Evolutionary conservation across 2,329 filamentous ascomycete genomes (phyloP).

Genomic region (Paraphoma sp.): DNA sequence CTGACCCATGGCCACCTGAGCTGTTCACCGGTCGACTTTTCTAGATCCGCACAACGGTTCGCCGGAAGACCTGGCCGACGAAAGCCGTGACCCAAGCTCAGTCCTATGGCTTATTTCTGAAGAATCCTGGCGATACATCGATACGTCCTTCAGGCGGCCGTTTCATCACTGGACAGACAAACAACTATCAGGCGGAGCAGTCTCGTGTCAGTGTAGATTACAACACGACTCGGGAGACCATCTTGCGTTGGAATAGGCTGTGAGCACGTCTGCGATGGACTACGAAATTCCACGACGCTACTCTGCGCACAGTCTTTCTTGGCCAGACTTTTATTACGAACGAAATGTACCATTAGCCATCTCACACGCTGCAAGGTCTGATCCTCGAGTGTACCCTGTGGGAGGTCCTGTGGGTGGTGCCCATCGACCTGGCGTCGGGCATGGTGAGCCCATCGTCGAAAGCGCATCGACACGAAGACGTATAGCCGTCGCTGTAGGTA

Average conservation of each 20-base stretch:
- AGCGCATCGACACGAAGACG: constrained; percentile 54
- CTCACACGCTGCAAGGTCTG: constrained; percentile 26
- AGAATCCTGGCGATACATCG: too few relatives aligned
- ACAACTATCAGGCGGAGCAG: not conserved
- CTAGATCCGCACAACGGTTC: not conserved
- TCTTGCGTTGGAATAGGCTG: constrained; percentile 1
- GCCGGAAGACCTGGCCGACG: not conserved
- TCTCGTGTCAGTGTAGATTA: not conserved
- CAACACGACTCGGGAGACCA: not conserved
- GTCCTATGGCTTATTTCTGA: not conserved
- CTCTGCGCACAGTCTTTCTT: constrained; percentile 16
- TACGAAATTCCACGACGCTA: constrained; percentile 23
- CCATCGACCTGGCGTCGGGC: constrained; percentile 11
- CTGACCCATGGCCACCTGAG: constrained; percentile 11
- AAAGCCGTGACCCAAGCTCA: not conserved
- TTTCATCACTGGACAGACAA: not conserved
- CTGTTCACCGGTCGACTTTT: constrained; percentile 1
- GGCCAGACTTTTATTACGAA: constrained; percentile 29
- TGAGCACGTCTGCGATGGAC: constrained; percentile 17
- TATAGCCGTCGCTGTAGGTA: constrained; percentile 54
- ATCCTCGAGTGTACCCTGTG: constrained; percentile 33
- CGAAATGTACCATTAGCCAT: constrained; percentile 27
- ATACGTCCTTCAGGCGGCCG: not conserved
- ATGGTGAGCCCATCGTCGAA: constrained; percentile 40
- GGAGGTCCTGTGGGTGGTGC: constrained; percentile 27